Base-by-base conservation (phyloP, 169 alveolate species). In the Plasmodium inui region DNA sequence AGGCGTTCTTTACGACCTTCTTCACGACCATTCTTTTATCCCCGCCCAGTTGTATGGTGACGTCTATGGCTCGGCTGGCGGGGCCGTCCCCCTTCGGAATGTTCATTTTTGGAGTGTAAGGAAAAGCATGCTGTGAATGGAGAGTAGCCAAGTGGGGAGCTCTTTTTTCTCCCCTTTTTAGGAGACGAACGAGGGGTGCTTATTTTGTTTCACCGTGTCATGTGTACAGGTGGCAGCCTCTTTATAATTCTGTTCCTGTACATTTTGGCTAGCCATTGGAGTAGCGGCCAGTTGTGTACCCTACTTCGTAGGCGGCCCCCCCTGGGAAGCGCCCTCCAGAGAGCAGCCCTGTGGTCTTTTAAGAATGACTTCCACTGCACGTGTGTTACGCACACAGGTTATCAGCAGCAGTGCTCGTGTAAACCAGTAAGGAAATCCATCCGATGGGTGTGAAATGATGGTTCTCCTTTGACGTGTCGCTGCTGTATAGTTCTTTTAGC, bases 71-170 rank as follows among this genome's bases (percentile, higher is more conserved):
- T 37, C 57, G 22, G 30, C 39, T 41, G 9, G 30, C 44, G 9
- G 17, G 37, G 41, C 30, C 67, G 34, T 86, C 82, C 39, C 22
- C 76, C 67, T 73, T 86, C 41, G 93, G 93, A 34, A 84, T 84
- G 53, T 84, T 84, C 92, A 84, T 84, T n/a, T 37, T 71, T 80
- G 61, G 61, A 3, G 61, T 14, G 22, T 14, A 17, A 50, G 61
- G 9, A 50, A 50, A 12, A 17, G 61, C 61, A 17, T 12, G 22
- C 19, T 22, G 22, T 14, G 61, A 50, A 3, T 12, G 61, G 57
- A 46, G 57, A 12, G 57, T 46, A n/a, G 61, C 61, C 7, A 12
- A 12, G 9, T 50, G 61, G 61, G 22, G 61, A 50, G 19, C 61
- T 14, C 1, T 22, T n/a, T 61, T 4, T 67, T 67, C 39, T 22